These are phyloP conservation scores for Fraxinus excelsior DNA, from an alignment of 257 asterid genomes.

Conservation along the genomic window DNA sequence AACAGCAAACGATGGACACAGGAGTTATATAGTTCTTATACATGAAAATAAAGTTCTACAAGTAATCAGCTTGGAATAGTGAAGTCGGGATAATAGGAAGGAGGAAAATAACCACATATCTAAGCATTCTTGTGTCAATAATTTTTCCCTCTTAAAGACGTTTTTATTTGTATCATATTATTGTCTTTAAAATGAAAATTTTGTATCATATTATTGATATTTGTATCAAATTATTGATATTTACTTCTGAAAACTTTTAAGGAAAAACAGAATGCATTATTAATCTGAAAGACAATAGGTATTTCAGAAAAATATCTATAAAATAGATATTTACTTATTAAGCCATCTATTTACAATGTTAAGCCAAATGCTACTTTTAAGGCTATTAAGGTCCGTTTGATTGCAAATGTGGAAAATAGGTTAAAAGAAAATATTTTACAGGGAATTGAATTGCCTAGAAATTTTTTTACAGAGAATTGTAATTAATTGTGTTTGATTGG, in stretches of 20 bases:
- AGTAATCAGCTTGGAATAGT: background rate
- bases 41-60: slow-evolving; percentile 6
- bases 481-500: too few relatives aligned
- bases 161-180: background rate
- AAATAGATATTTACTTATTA: too few relatives aligned
- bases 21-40: background rate
- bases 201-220: background rate
- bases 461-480: too few relatives aligned
- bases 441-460: too few relatives aligned
- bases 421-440: too few relatives aligned
- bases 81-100: background rate
- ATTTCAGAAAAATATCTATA: background rate
- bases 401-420: too few relatives aligned
- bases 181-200: background rate
- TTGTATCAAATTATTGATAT: background rate
- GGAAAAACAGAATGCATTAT: background rate
- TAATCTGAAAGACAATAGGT: background rate
- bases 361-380: background rate
- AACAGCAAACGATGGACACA: slow-evolving; percentile 24
- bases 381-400: too few relatives aligned
- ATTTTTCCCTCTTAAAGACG: background rate
- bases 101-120: background rate
- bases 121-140: background rate
- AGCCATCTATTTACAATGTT: background rate
- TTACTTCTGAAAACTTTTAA: background rate